Evolutionary conservation across 345 rosid genomes (phyloP), one percentile per base, ranked within the genome.

Genomic region (Erysimum cheiranthoides): DNA sequence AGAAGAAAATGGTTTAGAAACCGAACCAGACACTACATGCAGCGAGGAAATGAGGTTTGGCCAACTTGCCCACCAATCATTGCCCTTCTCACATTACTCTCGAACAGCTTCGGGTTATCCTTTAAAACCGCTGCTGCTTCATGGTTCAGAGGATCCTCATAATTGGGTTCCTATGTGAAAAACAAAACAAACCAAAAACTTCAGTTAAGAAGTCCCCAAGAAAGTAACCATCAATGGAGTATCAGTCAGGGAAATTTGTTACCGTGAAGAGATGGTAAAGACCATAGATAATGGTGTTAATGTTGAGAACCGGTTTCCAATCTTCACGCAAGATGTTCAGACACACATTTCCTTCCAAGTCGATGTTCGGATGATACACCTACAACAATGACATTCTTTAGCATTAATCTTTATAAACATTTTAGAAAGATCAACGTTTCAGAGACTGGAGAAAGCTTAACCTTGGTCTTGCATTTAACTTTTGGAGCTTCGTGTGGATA

Each of bases 231-330:
- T 43, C 31, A 31, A 43, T 40, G 10, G 32, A 25, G 52, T 25
- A 25, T 58, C 16, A 43, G 52, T 17, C 47, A 35, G 36, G 12
- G 60, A 51, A 63, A 34, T 3, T 18, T 59, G 12, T 76, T 93
- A 96, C 98, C 82, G 94, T 93, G 83, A 93, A 93, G 43, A 93
- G 94, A 83, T 95, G 99, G 82, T 76, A 86, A 47, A 95, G 81
- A 70, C 98, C 98, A 34, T 96, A 96, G 35, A 95, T 84, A 18
- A 92, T 69, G 8, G 97, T 95, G 84, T 96, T 96, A 53, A 95
- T 93, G 76, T 84, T 95, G 31, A 95, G 97, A 69, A 95, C 97
- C 1, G 97, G 99, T 78, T 95, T 95, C 99, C 99, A 95, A 60
- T 95, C 97, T 85, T 93, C 98, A 65, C 99, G 86, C 58, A 95